Evolutionary conservation across 1,284 basidiomycete species (phyloP).

Genomic region (Fistulina hepatica): DNA sequence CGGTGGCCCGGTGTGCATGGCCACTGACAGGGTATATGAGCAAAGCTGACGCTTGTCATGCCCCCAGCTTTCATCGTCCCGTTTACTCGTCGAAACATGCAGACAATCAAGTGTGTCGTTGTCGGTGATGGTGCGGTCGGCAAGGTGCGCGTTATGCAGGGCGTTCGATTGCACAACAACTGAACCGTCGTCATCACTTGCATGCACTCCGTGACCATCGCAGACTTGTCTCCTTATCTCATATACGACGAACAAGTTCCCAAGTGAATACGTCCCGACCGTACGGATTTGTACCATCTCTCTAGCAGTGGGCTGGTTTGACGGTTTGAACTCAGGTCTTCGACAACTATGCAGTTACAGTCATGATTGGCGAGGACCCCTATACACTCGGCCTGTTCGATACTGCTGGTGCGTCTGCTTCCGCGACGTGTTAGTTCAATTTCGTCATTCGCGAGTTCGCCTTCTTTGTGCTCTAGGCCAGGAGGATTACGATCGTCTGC

Average conservation of each 20-base stretch:
- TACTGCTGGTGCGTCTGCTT: constrained; percentile 69
- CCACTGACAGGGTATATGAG: no score
- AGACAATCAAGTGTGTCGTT: constrained; percentile 97
- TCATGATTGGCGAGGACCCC: constrained; percentile 99
- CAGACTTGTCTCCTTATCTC: constrained; percentile 99
- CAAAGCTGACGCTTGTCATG: constrained; percentile 15
- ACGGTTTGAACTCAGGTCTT: constrained; percentile 59
- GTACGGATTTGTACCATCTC: constrained; percentile 41
- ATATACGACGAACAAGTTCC: constrained; percentile 99
- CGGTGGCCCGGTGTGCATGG: background rate
- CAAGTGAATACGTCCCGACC: constrained; percentile 97
- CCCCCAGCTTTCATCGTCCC: constrained; percentile 15
- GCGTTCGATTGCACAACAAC: background rate
- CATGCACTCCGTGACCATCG: constrained; percentile 6
- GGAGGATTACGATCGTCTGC: constrained; percentile 99
- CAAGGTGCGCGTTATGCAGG: constrained; percentile 62
- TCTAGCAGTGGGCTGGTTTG: constrained; percentile 17
- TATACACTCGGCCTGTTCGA: constrained; percentile 98
- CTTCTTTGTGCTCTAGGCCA: constrained; percentile 52
- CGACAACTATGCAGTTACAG: constrained; percentile 97
- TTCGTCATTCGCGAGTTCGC: constrained; percentile 5
- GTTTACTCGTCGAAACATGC: constrained; percentile 47
- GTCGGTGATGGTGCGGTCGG: constrained; percentile 99
- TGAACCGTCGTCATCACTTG: constrained; percentile 1
- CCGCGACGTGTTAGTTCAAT: constrained; percentile 1